A percentile compares a stretch with the other conserved stretches of the same genome.
These are phyloP conservation scores for Schwanniomyces etchellsii DNA, from an alignment of 1,139 yeast genomes.

Conservation along the genomic window DNA sequence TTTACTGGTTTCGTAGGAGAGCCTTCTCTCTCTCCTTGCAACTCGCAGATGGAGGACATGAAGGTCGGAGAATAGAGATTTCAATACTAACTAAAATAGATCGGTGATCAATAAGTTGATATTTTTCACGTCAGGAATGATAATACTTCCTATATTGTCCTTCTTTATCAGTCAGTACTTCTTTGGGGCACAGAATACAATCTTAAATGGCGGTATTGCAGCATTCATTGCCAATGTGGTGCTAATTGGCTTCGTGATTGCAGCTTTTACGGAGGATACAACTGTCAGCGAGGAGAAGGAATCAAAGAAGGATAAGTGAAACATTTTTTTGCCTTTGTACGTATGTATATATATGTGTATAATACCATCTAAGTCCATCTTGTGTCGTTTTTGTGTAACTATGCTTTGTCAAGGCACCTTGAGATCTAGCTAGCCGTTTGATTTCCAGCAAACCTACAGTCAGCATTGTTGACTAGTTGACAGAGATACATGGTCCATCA, in stretches of 20 bases:
- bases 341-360: slow-evolving; percentile 4
- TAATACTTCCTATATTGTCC: slow-evolving; percentile 64
- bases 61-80: neutral
- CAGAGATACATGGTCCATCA: slow-evolving; percentile 37
- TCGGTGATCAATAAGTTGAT: slow-evolving; percentile 67
- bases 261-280: slow-evolving; percentile 82
- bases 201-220: slow-evolving; percentile 84
- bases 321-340: neutral
- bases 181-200: slow-evolving; percentile 46
- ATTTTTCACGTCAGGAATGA: slow-evolving; percentile 87
- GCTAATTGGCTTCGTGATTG: slow-evolving; percentile 76
- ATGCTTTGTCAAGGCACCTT: slow-evolving; percentile 1
- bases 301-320: slow-evolving; percentile 9
- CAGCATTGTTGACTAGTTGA: too few species aligned
- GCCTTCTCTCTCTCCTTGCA: too few species aligned
- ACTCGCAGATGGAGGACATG: too few species aligned
- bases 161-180: slow-evolving; percentile 63
- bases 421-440: too few species aligned
- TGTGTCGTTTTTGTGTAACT: slow-evolving; percentile 3
- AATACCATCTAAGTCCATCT: neutral
- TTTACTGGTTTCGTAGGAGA: too few species aligned
- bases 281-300: slow-evolving; percentile 26
- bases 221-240: slow-evolving; percentile 86
- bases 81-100: slow-evolving; percentile 24
- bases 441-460: too few species aligned